Evolutionary conservation across 495 filamentous ascomycete genomes (phyloP), one percentile per base, ranked within the genome.

Genomic region (Penicillium angulare): DNA sequence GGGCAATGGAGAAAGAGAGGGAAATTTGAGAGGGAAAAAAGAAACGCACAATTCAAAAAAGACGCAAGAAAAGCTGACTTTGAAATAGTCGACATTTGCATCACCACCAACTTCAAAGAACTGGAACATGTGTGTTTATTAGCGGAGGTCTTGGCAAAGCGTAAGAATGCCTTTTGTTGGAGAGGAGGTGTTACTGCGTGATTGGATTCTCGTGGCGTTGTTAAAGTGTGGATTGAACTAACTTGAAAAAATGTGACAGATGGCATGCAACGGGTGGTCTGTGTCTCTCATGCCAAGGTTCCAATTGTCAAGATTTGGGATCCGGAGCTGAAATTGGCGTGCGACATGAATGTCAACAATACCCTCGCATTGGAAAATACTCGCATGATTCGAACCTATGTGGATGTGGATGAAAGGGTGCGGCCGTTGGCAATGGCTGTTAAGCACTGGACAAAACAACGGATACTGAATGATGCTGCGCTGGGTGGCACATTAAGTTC

Each of bases 301-400:
- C 92, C 95, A 8, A 98, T 98, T 55, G 93, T 98, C 45, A 98
- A 97, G 72, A 92, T 96, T 40, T 97, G 92, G 92, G 93, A 98
- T 63, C 95, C 93, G 0, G 90, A 96, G 67, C 77, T 96, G 20
- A 72, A 82, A 31, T 75, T 98, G 50, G 87, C 90, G n/a, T 96
- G 90, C 57, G 93, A 98, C 64, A 93, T 98, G 87, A 98, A 97
- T 50, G 90, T 97, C 71, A 98, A 98, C 72, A 98, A 96, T 55
- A 92, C 92, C 2, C 56, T 92, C 38, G 93, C 93, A 1, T 71
- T 98, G 53, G 92, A 97, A 64, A 98, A 98, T 61, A 98, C 93
- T 20, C 86, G 90, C 10, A 96, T 98, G 93, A 90, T 98, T 57
- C 91, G 92, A 66, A 96, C 90, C 0, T 98, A 98, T 73, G 90